Evolutionary conservation across 805 yeast genomes (phyloP), one percentile per base, ranked within the genome.

Genomic region (Cyberlindnera subsufficiens): DNA sequence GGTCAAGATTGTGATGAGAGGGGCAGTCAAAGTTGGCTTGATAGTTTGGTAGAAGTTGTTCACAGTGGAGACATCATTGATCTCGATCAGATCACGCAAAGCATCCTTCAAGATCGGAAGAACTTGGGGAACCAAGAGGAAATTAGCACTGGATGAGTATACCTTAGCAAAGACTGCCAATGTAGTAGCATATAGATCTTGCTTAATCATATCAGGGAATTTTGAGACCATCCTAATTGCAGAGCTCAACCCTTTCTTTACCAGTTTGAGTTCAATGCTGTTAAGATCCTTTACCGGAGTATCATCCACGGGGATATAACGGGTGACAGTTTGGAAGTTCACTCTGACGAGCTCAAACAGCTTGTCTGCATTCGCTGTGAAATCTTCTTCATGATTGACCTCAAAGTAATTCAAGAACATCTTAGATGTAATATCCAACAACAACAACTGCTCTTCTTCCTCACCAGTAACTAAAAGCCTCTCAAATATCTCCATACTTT

Each of bases 341-440:
- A 89, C 72, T 48, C 96, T 71, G 39, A 89, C 63, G 20, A 90
- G 67, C 57, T 91, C 97, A 60, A 91, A 87, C 35, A 88, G 64
- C 54, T 86, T 87, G 52, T 87, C 95, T 42, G 86, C 81, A 40
- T 80, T 82, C 25, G 68, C 63, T 30, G 73, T 65, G 42, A 78
- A 66, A 31, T 66, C 70, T 9, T 73, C 77, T 2, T 64, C 60
- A 2, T 60, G 47, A 15, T 60, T 59, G 3, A 40, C 42, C 27
- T 58, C 65, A 22, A 72, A 65, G 51, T 72, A 73, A 15, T 70
- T 63, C 32, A 69, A 58, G 40, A 82, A 80, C 20, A 84, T 65
- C 38, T 72, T 74, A 25, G 74, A 64, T 15, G 82, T 77, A 22
- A 86, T 74, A n/a, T 77, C 78, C 25, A 80, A 63, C 8, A 81